Evolutionary conservation across 2,329 filamentous ascomycete genomes (phyloP).

Genomic region (Arthrocladium fulminans): DNA sequence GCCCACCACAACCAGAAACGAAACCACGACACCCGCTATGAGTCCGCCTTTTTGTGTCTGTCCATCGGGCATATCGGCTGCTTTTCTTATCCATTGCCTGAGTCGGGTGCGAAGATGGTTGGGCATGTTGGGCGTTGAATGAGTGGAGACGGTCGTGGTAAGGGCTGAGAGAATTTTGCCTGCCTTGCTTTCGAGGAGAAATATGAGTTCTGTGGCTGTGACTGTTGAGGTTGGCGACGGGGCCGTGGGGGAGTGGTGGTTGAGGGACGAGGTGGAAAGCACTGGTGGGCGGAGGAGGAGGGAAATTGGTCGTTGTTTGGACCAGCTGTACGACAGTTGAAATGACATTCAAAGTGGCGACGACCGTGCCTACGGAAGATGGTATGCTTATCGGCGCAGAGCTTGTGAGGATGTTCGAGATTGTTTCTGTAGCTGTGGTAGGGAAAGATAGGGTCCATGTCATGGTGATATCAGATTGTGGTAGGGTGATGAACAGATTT

Average conservation of each 20-base stretch:
- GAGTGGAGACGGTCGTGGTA: neutral
- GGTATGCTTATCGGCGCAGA: neutral
- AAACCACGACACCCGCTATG: constrained; percentile 23
- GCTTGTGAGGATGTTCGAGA: constrained; percentile 2
- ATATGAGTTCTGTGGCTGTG: constrained; percentile 17
- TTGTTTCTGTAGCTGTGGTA: constrained; percentile 1
- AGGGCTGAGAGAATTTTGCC: constrained; percentile 17
- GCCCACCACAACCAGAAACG: constrained; percentile 20
- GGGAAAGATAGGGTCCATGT: constrained; percentile 3
- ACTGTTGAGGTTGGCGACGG: constrained; percentile 12
- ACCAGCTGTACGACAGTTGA: neutral
- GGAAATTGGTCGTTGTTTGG: constrained; percentile 7
- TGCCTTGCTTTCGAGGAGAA: constrained; percentile 14
- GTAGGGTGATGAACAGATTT: constrained; percentile 1
- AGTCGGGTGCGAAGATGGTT: constrained; percentile 10
- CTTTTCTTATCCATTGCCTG: constrained; percentile 10
- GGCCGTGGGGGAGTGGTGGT: constrained; percentile 6
- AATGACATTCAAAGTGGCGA: constrained; percentile 1
- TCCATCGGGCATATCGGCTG: constrained; percentile 25
- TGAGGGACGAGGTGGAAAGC: neutral
- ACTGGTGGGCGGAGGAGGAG: neutral
- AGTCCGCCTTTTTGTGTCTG: constrained; percentile 24
- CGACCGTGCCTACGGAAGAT: neutral
- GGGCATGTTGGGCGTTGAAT: neutral
- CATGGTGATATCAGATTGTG: constrained; percentile 1